A percentile compares a stretch with the other conserved stretches of the same genome.
phyloP scores from a whole-genome alignment of 768 basidiomycete species.

The Leucocoprinus sp. region DNA sequence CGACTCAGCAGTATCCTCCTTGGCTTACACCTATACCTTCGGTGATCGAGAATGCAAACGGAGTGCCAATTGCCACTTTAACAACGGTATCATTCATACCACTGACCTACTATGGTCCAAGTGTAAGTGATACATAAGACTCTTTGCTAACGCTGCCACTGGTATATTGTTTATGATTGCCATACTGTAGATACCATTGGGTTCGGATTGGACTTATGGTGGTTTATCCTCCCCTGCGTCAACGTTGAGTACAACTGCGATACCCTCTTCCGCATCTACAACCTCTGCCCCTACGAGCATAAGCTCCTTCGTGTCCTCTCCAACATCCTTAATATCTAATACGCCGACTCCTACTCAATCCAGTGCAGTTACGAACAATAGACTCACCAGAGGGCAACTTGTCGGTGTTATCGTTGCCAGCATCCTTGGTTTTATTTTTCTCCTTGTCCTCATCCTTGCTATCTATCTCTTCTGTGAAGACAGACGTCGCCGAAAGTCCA shows the following conservation, averaged over 20 bases:
- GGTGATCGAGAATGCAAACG: constrained; percentile 43
- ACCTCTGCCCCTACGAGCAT: constrained; percentile 20
- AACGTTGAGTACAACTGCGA: constrained; percentile 22
- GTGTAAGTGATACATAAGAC: constrained; percentile 41
- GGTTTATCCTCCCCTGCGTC: constrained; percentile 56
- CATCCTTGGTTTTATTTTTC: constrained; percentile 49
- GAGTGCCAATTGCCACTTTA: constrained; percentile 45
- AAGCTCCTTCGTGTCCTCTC: constrained; percentile 20
- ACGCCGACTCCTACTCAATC: constrained; percentile 15
- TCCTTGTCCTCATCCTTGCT: constrained; percentile 44
- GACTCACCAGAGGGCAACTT: constrained; percentile 32
- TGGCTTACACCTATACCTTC: constrained; percentile 60
- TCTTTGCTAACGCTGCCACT: background rate
- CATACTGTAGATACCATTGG: constrained; percentile 59
- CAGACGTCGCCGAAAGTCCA: constrained; percentile 27
- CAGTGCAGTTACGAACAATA: constrained; percentile 11
- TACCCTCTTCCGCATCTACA: constrained; percentile 22
- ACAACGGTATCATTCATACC: constrained; percentile 56
- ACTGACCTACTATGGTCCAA: constrained; percentile 76
- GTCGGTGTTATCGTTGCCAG: constrained; percentile 54
- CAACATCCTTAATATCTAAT: constrained; percentile 22
- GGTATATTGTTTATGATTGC: background rate
- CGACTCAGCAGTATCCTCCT: constrained; percentile 60
- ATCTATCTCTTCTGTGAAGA: constrained; percentile 41
- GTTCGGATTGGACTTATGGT: constrained; percentile 64